phyloP scores from a whole-genome alignment of 257 asterid genomes.

The Fraxinus cuspidata region DNA sequence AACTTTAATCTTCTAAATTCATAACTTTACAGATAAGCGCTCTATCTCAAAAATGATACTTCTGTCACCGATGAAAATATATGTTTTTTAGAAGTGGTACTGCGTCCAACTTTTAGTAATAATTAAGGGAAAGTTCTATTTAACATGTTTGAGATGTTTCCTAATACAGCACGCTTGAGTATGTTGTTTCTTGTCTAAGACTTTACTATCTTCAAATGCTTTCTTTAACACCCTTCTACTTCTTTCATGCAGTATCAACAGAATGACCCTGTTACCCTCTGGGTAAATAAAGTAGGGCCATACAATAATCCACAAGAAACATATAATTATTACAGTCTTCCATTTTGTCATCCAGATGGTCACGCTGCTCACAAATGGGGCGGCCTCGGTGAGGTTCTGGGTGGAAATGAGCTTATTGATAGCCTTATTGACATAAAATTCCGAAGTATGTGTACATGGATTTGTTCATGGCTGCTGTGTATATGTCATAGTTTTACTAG shows the following conservation, averaged over 20 bases:
- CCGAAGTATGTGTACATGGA: slow-evolving; percentile 42
- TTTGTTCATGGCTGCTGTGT: not conserved
- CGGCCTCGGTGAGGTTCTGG: slow-evolving; percentile 70
- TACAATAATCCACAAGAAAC: slow-evolving; percentile 69
- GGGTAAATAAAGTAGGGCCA: slow-evolving; percentile 76
- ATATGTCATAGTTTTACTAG: slow-evolving; percentile 15
- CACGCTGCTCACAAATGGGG: slow-evolving; percentile 63
- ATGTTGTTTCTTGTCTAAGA: not conserved
- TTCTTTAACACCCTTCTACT: slow-evolving; percentile 31
- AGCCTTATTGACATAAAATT: slow-evolving; percentile 55
- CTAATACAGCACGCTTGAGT: not conserved
- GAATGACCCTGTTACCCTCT: slow-evolving; percentile 52
- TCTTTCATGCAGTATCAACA: slow-evolving; percentile 46
- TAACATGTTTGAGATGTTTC: not conserved
- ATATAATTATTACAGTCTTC: slow-evolving; percentile 67
- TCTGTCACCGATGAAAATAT: not conserved
- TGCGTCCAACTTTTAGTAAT: not conserved
- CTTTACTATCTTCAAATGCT: not conserved
- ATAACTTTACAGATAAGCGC: not conserved
- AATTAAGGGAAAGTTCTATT: not conserved
- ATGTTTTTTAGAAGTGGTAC: not conserved
- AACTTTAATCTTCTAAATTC: not conserved
- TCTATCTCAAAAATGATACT: not conserved
- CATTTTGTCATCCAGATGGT: slow-evolving; percentile 57
- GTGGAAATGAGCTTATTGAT: slow-evolving; percentile 75